Evolutionary conservation across 139 green algal genomes (phyloP), one percentile per base, ranked within the genome.

Genomic region (Auxenochlorella protothecoides): DNA sequence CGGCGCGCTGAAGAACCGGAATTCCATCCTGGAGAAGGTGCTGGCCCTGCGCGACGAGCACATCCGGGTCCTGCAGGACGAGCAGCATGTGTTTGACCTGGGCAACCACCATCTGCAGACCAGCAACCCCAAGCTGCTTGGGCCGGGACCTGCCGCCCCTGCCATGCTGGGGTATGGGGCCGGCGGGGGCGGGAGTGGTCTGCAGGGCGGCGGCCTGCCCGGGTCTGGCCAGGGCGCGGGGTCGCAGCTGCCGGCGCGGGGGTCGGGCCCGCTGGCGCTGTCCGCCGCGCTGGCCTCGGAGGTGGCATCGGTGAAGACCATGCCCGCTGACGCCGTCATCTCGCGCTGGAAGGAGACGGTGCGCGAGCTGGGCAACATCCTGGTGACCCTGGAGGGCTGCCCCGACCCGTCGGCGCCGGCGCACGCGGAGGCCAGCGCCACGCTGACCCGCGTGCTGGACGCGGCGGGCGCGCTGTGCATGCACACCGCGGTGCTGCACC

Each of bases 1-100:
- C 73, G 76, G 66, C 53, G 44, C 53, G 11, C 62, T 87, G 12
- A 72, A 81, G 60, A 84, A 77, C 66, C 65, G 82, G 53, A 87
- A 87, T 64, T 74, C 65, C 13, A 79, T 87, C 5, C 62, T 87
- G 68, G 82, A 87, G 62, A 87, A 87, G 72, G 74, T 87, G 62
- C 71, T 87, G 59, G 72, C 72, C 14, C 74, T 87, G 56, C 66
- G 77, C 4, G 80, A 79, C 62, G 76, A 83, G 65, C 78, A 83
- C 69, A 83, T 83, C 63, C 73, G 78, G 44, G 69, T 79, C 56
- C 66, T 83, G 55, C 78, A 83, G 69, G 73, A 83, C 53, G 78
- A 83, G 66, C 73, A 83, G 73, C 73, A 80, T 66, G 73, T 78
- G 53, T 78, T 78, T 61, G 73, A 78, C 62, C 68, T 78, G 27